phyloP scores from a whole-genome alignment of 2,329 filamentous ascomycete genomes.

The Phyllosticta citribraziliensis region DNA sequence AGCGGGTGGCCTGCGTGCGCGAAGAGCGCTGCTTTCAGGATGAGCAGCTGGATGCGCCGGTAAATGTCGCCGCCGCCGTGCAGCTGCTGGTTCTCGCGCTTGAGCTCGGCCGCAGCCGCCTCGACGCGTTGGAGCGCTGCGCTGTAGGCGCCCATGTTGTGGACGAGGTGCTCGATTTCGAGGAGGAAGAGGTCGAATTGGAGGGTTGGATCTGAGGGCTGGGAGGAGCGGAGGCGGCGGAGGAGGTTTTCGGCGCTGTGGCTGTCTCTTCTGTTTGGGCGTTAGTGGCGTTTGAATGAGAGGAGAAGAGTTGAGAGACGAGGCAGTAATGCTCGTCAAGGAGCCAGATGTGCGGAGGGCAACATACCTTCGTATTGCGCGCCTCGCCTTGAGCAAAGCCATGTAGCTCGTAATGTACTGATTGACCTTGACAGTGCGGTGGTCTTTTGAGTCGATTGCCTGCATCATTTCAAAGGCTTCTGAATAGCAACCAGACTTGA shows the following conservation, averaged over 20 bases:
- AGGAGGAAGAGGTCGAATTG: conserved; percentile 48
- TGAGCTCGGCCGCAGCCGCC: conserved; percentile 39
- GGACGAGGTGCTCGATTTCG: conserved; percentile 50
- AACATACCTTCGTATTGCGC: conserved; percentile 45
- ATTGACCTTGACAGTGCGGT: conserved; percentile 66
- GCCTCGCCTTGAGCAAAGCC: conserved; percentile 55
- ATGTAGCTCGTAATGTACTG: conserved; percentile 63
- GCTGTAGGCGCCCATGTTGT: conserved; percentile 41
- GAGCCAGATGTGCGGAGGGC: no score
- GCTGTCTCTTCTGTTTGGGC: conserved; percentile 41
- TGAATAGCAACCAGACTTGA: conserved; percentile 59
- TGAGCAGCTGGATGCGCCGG: conserved; percentile 60
- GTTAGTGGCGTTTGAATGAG: not conserved
- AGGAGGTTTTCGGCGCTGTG: conserved; percentile 48
- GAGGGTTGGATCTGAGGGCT: conserved; percentile 48
- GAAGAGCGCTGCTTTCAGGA: conserved; percentile 63
- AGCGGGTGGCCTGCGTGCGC: conserved; percentile 58
- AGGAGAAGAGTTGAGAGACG: not conserved
- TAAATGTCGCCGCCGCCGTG: conserved; percentile 46
- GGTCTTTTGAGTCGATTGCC: conserved; percentile 44
- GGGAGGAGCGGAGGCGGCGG: conserved; percentile 44
- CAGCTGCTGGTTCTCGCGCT: conserved; percentile 31
- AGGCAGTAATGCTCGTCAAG: no score
- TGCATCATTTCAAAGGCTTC: conserved; percentile 55
- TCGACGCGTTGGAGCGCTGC: conserved; percentile 47